Evolutionary conservation across 805 yeast species (phyloP), one percentile per base, ranked within the genome.

Genomic region (Lipomyces japonicus): DNA sequence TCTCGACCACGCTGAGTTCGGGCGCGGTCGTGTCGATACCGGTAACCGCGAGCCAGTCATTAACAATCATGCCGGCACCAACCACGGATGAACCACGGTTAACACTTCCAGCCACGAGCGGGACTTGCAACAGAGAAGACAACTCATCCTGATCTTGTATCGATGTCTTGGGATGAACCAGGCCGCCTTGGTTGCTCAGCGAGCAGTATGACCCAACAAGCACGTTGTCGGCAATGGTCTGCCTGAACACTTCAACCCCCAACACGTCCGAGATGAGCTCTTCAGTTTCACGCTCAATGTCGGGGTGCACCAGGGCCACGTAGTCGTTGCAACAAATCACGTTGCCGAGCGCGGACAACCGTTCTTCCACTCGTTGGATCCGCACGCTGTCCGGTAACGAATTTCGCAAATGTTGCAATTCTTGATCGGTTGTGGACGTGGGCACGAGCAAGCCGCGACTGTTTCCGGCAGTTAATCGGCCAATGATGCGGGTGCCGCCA

Each of bases 11-110:
- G 62, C 96, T 88, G 65, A 93, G 76, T 72, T 93, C 99, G 43
- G 98, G 97, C 42, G 98, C 97, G 59, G 99, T 90, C 51, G 98
- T 93, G 72, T 93, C 97, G 62, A 87, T 77, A 59, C 99, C 99
- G 42, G 96, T 77, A 38, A 95, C 97, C 26, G 97, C 95, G 60
- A 91, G 75, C 95, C 97, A 93, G 73, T 93, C 99, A 68, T 93
- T 93, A 46, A 90, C 98, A 47, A 93, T 97, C 82, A 93, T 82
- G 62, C 99, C 99, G 41, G 97, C 97, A 65, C 98, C 98, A 54
- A 93, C 95, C 43, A 91, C 97, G 3, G 95, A 73, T 25, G 96
- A 87, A 71, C 99, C 99, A 71, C 98, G 84, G 75, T 93, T 93
- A 52, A 93, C 90, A 35, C 97, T 90, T 70, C 99, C 99, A 4